These are phyloP conservation scores for Globisporangium spiculum DNA, from an alignment of 352 stramenopile genomes.

Conservation along the genomic window DNA sequence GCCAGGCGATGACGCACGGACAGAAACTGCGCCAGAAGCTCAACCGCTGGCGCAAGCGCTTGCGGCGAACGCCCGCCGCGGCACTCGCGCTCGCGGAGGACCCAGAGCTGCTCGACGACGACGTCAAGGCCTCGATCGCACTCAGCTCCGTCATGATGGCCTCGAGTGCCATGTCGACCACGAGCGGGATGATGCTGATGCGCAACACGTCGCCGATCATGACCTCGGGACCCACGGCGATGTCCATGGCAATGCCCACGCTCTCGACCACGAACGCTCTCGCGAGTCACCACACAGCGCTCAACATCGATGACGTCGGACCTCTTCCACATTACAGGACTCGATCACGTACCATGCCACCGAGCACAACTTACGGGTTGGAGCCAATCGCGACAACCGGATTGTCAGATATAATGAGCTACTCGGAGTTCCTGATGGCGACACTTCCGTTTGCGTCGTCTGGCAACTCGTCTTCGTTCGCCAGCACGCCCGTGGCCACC, in stretches of 20 bases:
- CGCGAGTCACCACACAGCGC: not conserved
- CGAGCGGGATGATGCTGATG: conserved; percentile 1
- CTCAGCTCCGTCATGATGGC: conserved; percentile 16
- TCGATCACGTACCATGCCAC: not conserved
- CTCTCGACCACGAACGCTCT: not conserved
- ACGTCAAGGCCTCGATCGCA: conserved; percentile 11
- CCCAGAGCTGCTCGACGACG: conserved; percentile 7
- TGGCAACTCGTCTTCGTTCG: not conserved
- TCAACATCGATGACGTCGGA: not conserved
- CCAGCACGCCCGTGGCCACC: not conserved
- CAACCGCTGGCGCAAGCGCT: conserved; percentile 37
- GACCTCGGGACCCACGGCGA: not conserved
- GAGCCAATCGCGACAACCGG: not conserved
- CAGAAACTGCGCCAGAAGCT: conserved; percentile 57
- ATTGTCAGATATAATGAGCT: conserved; percentile 3
- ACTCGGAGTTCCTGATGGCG: conserved; percentile 15
- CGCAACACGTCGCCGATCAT: conserved; percentile 11
- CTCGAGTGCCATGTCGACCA: conserved; percentile 6
- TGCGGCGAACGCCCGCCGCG: conserved; percentile 20
- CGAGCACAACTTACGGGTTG: conserved; percentile 1
- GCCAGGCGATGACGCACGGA: conserved; percentile 46
- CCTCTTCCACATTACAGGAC: not conserved
- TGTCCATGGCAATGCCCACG: conserved; percentile 3
- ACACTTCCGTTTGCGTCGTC: conserved; percentile 5
- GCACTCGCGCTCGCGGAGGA: conserved; percentile 7